These are phyloP conservation scores for Penicillium malachiteum DNA, from an alignment of 495 filamentous ascomycete genomes.

Conservation along the genomic window DNA sequence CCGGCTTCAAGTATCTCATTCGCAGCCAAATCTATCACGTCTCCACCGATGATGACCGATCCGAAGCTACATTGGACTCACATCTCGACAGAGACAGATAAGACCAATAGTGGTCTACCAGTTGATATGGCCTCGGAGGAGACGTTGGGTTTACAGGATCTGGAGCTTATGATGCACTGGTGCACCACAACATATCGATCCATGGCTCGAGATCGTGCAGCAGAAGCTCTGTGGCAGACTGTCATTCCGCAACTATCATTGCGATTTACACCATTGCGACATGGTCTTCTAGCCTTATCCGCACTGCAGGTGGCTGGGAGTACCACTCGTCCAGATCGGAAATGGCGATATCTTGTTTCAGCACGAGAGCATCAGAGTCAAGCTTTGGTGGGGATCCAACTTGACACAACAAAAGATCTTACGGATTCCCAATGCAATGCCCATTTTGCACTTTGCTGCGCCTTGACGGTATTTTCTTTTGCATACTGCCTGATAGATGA, in stretches of 20 bases:
- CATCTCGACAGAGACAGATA: neutral
- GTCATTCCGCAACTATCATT: conserved; percentile 46
- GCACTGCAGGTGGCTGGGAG: conserved; percentile 43
- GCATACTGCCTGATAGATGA: conserved; percentile 35
- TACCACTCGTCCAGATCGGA: conserved; percentile 9
- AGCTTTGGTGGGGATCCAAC: conserved; percentile 35
- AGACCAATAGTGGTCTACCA: neutral
- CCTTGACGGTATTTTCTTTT: conserved; percentile 47
- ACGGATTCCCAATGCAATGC: conserved; percentile 42
- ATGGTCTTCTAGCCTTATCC: conserved; percentile 50
- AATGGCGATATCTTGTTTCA: conserved; percentile 27
- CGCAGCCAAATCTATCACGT: neutral
- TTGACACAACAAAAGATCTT: conserved; percentile 23
- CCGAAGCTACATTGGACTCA: neutral
- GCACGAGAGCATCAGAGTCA: conserved; percentile 39
- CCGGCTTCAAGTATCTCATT: neutral
- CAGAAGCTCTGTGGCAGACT: conserved; percentile 44
- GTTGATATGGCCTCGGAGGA: neutral
- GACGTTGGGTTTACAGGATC: conserved; percentile 25
- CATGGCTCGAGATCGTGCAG: conserved; percentile 31
- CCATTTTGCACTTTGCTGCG: conserved; percentile 44
- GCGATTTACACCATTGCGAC: conserved; percentile 44
- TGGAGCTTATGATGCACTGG: conserved; percentile 50
- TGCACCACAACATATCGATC: conserved; percentile 44
- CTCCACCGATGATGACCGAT: neutral